These are phyloP conservation scores for Vanderwaltozyma tropicalis DNA, from an alignment of 805 yeast species.

Conservation along the genomic window DNA sequence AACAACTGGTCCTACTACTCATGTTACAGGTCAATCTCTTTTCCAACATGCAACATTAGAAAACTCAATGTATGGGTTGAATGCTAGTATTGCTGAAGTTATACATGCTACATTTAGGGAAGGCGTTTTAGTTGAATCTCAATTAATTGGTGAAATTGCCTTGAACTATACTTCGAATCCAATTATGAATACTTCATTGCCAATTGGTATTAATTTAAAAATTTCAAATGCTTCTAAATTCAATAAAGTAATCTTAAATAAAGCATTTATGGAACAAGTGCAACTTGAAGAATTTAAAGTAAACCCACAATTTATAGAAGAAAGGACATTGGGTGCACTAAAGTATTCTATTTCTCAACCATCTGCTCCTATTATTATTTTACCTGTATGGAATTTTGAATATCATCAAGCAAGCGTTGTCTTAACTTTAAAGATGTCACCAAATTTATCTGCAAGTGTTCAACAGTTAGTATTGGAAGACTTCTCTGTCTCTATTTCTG, in stretches of 20 bases:
- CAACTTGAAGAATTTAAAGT: constrained; percentile 35
- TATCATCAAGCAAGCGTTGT: constrained; percentile 76
- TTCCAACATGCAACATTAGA: constrained; percentile 39
- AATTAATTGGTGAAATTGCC: constrained; percentile 78
- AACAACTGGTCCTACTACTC: constrained; percentile 16
- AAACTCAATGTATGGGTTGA: constrained; percentile 49
- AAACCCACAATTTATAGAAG: constrained; percentile 41
- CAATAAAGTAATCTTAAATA: constrained; percentile 42
- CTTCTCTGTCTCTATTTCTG: constrained; percentile 39
- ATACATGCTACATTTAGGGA: constrained; percentile 64
- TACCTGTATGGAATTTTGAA: constrained; percentile 88
- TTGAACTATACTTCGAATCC: constrained; percentile 46
- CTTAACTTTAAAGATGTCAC: constrained; percentile 42
- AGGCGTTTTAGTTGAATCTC: constrained; percentile 49
- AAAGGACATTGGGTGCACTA: constrained; percentile 69
- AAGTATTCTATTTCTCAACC: constrained; percentile 53
- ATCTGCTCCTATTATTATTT: constrained; percentile 55
- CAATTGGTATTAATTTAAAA: constrained; percentile 35
- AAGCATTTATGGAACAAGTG: constrained; percentile 42
- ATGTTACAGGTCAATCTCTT: constrained; percentile 21
- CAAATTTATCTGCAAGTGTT: constrained; percentile 29
- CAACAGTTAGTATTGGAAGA: constrained; percentile 26
- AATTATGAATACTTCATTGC: constrained; percentile 23
- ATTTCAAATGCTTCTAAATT: constrained; percentile 34
- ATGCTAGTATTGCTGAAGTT: constrained; percentile 79